Percentiles rank a stretch among this genome's conserved stretches.
Evolutionary conservation across 2,329 filamentous ascomycete genomes (phyloP).

Genomic region (Coleophoma crateriformis): DNA sequence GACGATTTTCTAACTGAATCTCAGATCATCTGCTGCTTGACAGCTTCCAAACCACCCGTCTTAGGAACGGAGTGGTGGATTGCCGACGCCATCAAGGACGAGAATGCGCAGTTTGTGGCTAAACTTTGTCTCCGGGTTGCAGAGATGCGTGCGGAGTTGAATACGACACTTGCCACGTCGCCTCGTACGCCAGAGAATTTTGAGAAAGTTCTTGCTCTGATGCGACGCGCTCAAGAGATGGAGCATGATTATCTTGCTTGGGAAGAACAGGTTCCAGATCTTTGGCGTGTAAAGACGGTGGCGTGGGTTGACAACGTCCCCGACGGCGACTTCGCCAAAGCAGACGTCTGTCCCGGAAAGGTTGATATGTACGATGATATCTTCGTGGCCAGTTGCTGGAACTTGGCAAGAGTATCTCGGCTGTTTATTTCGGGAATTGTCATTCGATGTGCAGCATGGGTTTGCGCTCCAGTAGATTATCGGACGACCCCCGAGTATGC

Average conservation of each 20-base stretch:
- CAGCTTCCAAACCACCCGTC: slow-evolving; percentile 43
- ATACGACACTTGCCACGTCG: slow-evolving; percentile 39
- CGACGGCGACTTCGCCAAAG: slow-evolving; percentile 43
- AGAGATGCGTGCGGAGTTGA: slow-evolving; percentile 50
- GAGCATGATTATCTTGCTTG: slow-evolving; percentile 48
- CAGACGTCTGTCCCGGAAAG: slow-evolving; percentile 54
- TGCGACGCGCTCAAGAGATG: slow-evolving; percentile 43
- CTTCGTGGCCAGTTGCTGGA: slow-evolving; percentile 53
- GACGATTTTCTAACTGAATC: slow-evolving; percentile 38
- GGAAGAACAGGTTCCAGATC: slow-evolving; percentile 42
- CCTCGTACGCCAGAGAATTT: slow-evolving; percentile 43
- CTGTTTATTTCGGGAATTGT: slow-evolving; percentile 49
- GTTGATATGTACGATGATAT: slow-evolving; percentile 55
- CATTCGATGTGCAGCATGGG: slow-evolving; percentile 56
- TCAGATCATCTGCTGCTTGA: slow-evolving; percentile 53
- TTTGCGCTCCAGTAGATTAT: slow-evolving; percentile 55
- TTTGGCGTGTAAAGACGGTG: slow-evolving; percentile 46
- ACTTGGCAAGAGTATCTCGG: slow-evolving; percentile 46
- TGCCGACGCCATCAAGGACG: slow-evolving; percentile 43
- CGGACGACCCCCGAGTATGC: slow-evolving; percentile 58
- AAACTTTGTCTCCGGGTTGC: slow-evolving; percentile 46
- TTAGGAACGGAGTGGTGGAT: slow-evolving; percentile 58
- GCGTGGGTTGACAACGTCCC: slow-evolving; percentile 51
- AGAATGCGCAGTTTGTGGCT: slow-evolving; percentile 35
- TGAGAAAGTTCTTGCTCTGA: slow-evolving; percentile 44